Evolutionary conservation across 2,329 filamentous ascomycete species (phyloP).

Genomic region (Bipolaris cookei): DNA sequence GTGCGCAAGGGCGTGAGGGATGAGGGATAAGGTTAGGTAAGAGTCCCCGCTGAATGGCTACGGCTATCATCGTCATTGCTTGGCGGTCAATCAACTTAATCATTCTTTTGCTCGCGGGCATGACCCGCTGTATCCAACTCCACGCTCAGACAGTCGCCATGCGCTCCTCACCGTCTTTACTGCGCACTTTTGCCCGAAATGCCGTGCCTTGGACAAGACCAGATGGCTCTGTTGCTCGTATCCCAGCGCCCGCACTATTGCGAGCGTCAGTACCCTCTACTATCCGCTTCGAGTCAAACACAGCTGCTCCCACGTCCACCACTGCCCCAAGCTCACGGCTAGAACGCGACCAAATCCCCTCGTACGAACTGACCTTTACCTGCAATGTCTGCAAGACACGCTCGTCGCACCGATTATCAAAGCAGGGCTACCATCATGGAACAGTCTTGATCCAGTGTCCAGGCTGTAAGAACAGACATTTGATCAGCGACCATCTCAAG

Average conservation of each 20-base stretch:
- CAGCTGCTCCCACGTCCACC: conserved; percentile 34
- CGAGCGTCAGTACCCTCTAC: conserved; percentile 17
- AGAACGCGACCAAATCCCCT: conserved; percentile 59
- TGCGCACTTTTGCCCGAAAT: conserved; percentile 32
- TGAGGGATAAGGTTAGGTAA: conserved; percentile 6
- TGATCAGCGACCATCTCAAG: conserved; percentile 89
- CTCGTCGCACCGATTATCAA: conserved; percentile 84
- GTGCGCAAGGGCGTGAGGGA: conserved; percentile 4
- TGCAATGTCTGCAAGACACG: conserved; percentile 83
- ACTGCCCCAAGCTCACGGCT: conserved; percentile 45
- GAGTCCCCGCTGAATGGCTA: conserved; percentile 7
- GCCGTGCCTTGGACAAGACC: conserved; percentile 22
- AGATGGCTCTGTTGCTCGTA: conserved; percentile 25
- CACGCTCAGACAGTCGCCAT: conserved; percentile 18
- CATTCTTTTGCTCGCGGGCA: conserved; percentile 13
- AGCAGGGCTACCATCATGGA: conserved; percentile 93
- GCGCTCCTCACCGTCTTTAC: conserved; percentile 31
- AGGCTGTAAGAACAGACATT: conserved; percentile 80
- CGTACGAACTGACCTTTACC: conserved; percentile 90
- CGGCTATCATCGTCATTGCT: conserved; percentile 25
- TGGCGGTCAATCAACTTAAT: conserved; percentile 15
- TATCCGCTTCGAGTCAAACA: conserved; percentile 37
- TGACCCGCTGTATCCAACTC: background rate
- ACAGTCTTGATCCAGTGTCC: conserved; percentile 90
- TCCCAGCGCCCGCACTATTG: conserved; percentile 28